A percentile compares a stretch with the other conserved stretches of the same genome.
Evolutionary conservation across 768 basidiomycete species (phyloP).

Genomic region (Cystobasidium ongulense): DNA sequence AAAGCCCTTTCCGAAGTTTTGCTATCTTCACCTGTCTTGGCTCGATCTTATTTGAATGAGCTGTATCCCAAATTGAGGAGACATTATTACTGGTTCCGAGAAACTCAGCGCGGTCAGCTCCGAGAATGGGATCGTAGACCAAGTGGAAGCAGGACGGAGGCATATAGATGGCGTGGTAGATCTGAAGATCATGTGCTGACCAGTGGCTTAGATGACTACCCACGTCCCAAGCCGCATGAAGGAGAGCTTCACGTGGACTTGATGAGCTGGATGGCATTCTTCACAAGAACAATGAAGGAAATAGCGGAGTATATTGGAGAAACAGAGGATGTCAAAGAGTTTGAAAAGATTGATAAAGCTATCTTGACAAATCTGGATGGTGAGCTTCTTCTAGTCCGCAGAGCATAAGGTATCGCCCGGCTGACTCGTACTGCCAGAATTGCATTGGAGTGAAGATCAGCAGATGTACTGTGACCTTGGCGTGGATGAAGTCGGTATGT

Average conservation of each 20-base stretch:
- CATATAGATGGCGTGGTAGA: conserved; percentile 87
- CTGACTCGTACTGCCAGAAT: conserved; percentile 52
- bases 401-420: not conserved
- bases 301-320: conserved; percentile 81
- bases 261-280: conserved; percentile 94
- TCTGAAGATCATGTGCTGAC: conserved; percentile 79
- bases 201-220: conserved; percentile 94
- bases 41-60: conserved; percentile 61
- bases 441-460: conserved; percentile 83
- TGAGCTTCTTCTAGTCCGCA: conserved; percentile 43
- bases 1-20: conserved; percentile 40
- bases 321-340: conserved; percentile 70
- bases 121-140: conserved; percentile 66
- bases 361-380: conserved; percentile 80
- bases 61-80: conserved; percentile 77
- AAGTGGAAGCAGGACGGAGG: conserved; percentile 37
- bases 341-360: conserved; percentile 65
- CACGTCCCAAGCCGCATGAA: conserved; percentile 66
- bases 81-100: conserved; percentile 94
- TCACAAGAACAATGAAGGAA: conserved; percentile 82
- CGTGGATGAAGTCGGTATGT: conserved; percentile 70
- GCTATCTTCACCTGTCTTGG: conserved; percentile 57
- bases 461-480: conserved; percentile 90
- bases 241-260: conserved; percentile 90
- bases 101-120: conserved; percentile 86